These are phyloP conservation scores for Suillus lakei DNA, from an alignment of 768 basidiomycete species.

Conservation along the genomic window DNA sequence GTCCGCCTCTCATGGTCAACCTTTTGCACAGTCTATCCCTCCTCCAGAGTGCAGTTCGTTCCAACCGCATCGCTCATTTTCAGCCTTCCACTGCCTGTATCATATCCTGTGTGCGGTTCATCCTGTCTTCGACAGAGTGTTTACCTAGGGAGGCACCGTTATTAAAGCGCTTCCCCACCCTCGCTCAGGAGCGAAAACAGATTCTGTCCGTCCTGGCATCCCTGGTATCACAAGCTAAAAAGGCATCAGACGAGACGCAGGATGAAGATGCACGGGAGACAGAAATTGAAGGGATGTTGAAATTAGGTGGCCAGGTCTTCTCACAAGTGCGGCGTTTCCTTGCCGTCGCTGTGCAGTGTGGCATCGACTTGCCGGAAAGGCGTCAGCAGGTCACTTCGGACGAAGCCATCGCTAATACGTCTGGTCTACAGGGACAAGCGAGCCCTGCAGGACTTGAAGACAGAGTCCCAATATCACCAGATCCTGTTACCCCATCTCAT, in stretches of 20 bases:
- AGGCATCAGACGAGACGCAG: slow-evolving; percentile 54
- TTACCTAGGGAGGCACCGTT: slow-evolving; percentile 80
- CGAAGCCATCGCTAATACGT: slow-evolving; percentile 10
- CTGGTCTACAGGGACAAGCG: slow-evolving; percentile 17
- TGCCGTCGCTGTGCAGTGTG: slow-evolving; percentile 74
- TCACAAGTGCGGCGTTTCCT: slow-evolving; percentile 82
- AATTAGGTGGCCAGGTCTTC: slow-evolving; percentile 80
- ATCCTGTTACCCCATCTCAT: slow-evolving; percentile 7
- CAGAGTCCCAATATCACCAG: slow-evolving; percentile 17
- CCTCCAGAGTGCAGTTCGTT: slow-evolving; percentile 81
- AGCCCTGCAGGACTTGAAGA: slow-evolving; percentile 21
- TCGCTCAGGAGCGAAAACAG: slow-evolving; percentile 80
- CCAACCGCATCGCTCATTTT: slow-evolving; percentile 81
- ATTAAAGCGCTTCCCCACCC: slow-evolving; percentile 63
- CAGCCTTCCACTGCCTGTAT: slow-evolving; percentile 94
- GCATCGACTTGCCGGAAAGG: slow-evolving; percentile 65
- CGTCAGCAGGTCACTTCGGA: slow-evolving; percentile 36
- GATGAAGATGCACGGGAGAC: slow-evolving; percentile 51
- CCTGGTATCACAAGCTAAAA: slow-evolving; percentile 81
- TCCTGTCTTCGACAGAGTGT: slow-evolving; percentile 83
- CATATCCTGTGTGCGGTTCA: slow-evolving; percentile 90
- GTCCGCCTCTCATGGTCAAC: slow-evolving; percentile 80
- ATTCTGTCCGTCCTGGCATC: slow-evolving; percentile 82
- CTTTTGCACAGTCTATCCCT: slow-evolving; percentile 85
- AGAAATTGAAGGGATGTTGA: slow-evolving; percentile 80